phyloP scores from a whole-genome alignment of 352 stramenopile species.

The Globisporangium cederbergense region DNA sequence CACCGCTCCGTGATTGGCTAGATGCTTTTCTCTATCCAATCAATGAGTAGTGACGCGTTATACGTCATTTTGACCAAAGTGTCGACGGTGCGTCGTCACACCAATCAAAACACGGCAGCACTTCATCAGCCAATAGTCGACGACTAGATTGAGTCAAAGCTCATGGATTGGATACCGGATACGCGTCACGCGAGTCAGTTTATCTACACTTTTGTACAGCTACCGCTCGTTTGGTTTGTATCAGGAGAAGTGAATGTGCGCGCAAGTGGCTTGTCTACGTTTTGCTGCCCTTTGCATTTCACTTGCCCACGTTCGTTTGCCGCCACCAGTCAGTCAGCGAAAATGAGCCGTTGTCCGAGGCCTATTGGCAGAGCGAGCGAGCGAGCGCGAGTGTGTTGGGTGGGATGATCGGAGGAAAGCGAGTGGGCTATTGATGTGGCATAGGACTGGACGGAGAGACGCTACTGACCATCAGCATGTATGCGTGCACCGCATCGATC shows the following conservation, averaged over 20 bases:
- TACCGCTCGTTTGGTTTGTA: not conserved
- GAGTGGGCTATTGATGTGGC: not conserved
- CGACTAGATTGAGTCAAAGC: not conserved
- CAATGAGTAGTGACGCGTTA: too few species aligned
- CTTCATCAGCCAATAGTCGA: not conserved
- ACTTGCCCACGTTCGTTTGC: not conserved
- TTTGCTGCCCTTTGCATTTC: slow-evolving; percentile 1
- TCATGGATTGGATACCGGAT: slow-evolving; percentile 1
- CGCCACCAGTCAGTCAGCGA: not conserved
- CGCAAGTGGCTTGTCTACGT: slow-evolving; percentile 4
- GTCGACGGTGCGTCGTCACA: slow-evolving; percentile 9
- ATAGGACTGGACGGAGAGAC: not conserved
- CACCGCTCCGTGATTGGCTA: slow-evolving; percentile 9
- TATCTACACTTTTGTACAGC: slow-evolving; percentile 14
- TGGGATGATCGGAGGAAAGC: not conserved
- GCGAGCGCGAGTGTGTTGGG: too few species aligned
- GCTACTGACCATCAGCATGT: not conserved
- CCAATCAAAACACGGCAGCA: slow-evolving; percentile 3
- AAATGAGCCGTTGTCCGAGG: not conserved
- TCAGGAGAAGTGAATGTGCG: slow-evolving; percentile 1
- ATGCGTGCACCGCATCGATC: not conserved
- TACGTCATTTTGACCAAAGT: too few species aligned
- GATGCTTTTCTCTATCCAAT: too few species aligned
- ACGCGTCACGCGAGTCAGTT: slow-evolving; percentile 9
- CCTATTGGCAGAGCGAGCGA: too few species aligned